Evolutionary conservation across 2,329 filamentous ascomycete genomes (phyloP), one percentile per base, ranked within the genome.

Genomic region (Emydomyces testavorans): DNA sequence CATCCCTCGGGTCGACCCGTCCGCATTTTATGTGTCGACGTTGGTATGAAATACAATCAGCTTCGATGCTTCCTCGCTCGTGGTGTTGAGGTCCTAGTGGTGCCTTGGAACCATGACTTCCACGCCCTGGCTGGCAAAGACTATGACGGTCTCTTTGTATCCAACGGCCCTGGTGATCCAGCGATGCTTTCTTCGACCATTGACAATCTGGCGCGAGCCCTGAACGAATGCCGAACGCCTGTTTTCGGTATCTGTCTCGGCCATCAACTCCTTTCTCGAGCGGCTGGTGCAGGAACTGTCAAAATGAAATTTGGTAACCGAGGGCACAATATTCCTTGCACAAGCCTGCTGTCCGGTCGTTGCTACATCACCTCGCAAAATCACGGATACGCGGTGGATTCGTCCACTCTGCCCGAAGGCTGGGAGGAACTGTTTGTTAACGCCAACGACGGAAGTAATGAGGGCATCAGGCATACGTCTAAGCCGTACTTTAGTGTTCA

Each of bases 281-380:
- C 90, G 50, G 80, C 88, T 26, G 90, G 90, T 48, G 90, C 89
- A 39, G 75, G 75, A 39, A 96, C 92, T 0, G 69, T 77, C 60
- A 98, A 98, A 76, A 94, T 98, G 87, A 96, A 96, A 76, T 98
- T 95, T 61, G 92, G 92, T 71, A 98, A 98, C 72, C 86, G 92
- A 61, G 92, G 90, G 36, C 87, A 94, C 74, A 98, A 98, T 71
- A 96, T 98, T 61, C 92, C 92, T 37, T 95, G 89, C 74, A 96
- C 90, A 8, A 95, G 85, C 70, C 78, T 94, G 77, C 74, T 96
- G 56, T 94, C 90, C 37, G 92, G 92, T 58, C 88, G 88, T 71
- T 98, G 92, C 67, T 90, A 98, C 71, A 98, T 98, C 64, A 98
- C 92, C 34, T 96, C 92, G 7, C 92, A 98, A 69, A 98, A 98